phyloP scores from a whole-genome alignment of 2,329 filamentous ascomycete genomes.

The Huntiella moniliformis region DNA sequence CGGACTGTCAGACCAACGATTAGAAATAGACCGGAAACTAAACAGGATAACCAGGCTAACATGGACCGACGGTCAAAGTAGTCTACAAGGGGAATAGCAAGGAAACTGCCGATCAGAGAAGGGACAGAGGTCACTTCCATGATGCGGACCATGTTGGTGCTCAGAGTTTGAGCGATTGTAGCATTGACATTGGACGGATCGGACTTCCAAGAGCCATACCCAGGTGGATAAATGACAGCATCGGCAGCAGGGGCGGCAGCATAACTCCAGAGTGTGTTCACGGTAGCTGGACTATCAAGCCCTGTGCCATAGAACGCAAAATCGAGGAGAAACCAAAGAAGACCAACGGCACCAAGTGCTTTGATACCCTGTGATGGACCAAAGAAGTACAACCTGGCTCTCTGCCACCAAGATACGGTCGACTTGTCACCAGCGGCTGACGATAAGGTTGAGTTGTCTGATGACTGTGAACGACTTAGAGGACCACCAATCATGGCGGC shows the following conservation, averaged over 20 bases:
- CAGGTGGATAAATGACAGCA: slow-evolving; percentile 2
- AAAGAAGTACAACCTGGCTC: slow-evolving; percentile 11
- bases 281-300: slow-evolving; percentile 24
- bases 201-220: slow-evolving; percentile 10
- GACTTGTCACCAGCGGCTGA: slow-evolving; percentile 1
- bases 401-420: slow-evolving; percentile 5
- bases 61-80: slow-evolving; percentile 12
- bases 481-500: slow-evolving; percentile 6
- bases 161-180: slow-evolving; percentile 13
- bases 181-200: slow-evolving; percentile 13
- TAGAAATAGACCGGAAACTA: slow-evolving; percentile 13
- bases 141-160: slow-evolving; percentile 11
- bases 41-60: slow-evolving; percentile 10
- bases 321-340: slow-evolving; percentile 35
- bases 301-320: slow-evolving; percentile 35
- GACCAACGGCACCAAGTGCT: slow-evolving; percentile 23
- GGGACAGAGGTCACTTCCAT: slow-evolving; percentile 12
- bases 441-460: slow-evolving; percentile 7
- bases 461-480: slow-evolving; percentile 4
- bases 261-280: slow-evolving; percentile 20
- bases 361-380: slow-evolving; percentile 17
- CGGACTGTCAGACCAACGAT: slow-evolving; percentile 12
- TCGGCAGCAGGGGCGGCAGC: slow-evolving; percentile 3
- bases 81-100: slow-evolving; percentile 12
- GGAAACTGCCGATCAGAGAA: slow-evolving; percentile 12